phyloP scores from a whole-genome alignment of 768 basidiomycete species.

The Crucibulum laeve region DNA sequence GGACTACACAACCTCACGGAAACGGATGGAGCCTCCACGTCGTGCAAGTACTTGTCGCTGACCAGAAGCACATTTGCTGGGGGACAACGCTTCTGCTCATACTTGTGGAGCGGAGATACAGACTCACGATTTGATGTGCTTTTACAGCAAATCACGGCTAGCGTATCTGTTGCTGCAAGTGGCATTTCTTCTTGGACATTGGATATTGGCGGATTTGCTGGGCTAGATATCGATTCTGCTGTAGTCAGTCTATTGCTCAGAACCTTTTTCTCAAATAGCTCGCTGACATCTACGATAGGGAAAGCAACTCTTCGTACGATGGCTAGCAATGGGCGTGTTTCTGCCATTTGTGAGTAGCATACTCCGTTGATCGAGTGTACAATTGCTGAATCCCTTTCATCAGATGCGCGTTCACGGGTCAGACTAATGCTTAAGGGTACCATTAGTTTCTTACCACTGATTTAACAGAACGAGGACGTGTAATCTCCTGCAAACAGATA shows the following conservation, averaged over 20 bases:
- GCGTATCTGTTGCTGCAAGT: constrained; percentile 27
- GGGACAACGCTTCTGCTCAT: constrained; percentile 32
- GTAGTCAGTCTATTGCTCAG: constrained; percentile 10
- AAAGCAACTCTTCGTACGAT: constrained; percentile 27
- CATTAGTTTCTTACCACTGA: neutral
- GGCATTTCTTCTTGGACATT: constrained; percentile 33
- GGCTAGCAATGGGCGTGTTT: constrained; percentile 31
- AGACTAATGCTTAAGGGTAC: neutral
- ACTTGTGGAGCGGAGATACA: constrained; percentile 32
- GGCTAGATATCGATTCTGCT: constrained; percentile 24
- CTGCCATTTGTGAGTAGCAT: constrained; percentile 26
- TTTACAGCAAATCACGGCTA: constrained; percentile 28
- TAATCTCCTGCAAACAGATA: constrained; percentile 15
- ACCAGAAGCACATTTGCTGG: constrained; percentile 31
- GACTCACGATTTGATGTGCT: constrained; percentile 27
- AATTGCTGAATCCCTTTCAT: neutral
- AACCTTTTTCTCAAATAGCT: neutral
- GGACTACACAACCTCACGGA: constrained; percentile 27
- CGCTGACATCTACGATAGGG: no score
- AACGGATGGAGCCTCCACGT: constrained; percentile 10
- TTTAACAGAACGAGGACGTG: constrained; percentile 20
- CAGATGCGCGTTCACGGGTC: constrained; percentile 27
- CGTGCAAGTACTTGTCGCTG: constrained; percentile 28
- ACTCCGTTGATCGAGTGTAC: neutral
- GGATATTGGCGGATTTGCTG: constrained; percentile 31